A percentile compares a stretch with the other conserved stretches of the same genome.
phyloP scores from a whole-genome alignment of 2,329 filamentous ascomycete species.

The Lasiodiplodia hormozganensis region DNA sequence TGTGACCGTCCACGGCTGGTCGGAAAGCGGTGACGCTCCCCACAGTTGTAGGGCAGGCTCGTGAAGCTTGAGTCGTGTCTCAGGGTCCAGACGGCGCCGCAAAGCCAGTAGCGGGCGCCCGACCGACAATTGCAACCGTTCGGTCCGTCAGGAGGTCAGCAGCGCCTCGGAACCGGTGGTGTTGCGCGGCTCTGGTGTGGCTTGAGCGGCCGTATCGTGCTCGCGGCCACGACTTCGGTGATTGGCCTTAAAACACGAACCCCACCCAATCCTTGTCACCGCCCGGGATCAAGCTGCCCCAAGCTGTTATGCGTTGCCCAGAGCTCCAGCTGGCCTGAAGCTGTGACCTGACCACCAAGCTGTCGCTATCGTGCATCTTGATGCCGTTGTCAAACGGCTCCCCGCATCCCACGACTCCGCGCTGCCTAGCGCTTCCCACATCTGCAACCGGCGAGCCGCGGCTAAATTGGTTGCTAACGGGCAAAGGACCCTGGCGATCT shows the following conservation, averaged over 20 bases:
- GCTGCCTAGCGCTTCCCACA: neutral
- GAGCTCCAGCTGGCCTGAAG: neutral
- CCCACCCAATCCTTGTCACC: conserved; percentile 10
- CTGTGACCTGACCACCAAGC: neutral
- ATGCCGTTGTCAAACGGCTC: neutral
- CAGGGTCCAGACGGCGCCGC: neutral
- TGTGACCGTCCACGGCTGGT: conserved; percentile 20
- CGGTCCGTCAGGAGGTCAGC: neutral
- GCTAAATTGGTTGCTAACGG: neutral
- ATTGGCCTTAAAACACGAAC: conserved; percentile 14
- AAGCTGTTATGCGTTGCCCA: neutral
- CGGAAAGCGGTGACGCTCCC: conserved; percentile 26
- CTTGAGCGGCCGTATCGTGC: neutral
- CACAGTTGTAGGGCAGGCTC: conserved; percentile 25
- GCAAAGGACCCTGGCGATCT: conserved; percentile 26
- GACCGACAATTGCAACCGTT: conserved; percentile 6
- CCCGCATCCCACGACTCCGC: neutral
- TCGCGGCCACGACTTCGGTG: neutral
- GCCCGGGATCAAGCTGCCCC: conserved; percentile 4
- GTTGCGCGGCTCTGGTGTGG: neutral
- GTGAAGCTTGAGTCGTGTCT: conserved; percentile 34
- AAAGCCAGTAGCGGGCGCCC: neutral
- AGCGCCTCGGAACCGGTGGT: neutral
- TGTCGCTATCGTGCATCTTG: neutral
- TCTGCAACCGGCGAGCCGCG: neutral